Base-by-base conservation (phyloP, 2,329 filamentous ascomycete genomes). In the Camptophora hylomeconis region DNA sequence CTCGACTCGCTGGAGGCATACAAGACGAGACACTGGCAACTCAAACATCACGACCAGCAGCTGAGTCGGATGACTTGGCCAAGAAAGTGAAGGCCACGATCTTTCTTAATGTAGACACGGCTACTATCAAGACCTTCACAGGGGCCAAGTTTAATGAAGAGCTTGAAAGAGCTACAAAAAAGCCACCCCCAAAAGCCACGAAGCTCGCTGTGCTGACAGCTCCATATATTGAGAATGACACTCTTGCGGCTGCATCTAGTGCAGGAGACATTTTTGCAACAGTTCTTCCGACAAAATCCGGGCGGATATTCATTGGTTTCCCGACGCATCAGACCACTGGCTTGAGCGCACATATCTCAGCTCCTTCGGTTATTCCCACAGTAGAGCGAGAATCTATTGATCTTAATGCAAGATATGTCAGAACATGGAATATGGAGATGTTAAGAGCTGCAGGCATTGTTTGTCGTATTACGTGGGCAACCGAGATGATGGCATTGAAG, bases 381-480 rank as follows among this genome's bases (percentile, higher is more conserved):
- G 92, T 98, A 2, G 89, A 98, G 54, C 75, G 89, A 49, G 89
- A 98, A 51, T 89, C 83, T 30, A 93, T 98, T 33, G 89, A 98
- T 53, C 65, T 98, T 38, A 95, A 98, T 51, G 92, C 89, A 10
- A 74, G 86, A 32, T 93, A 84, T 65, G 87, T 98, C 10, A 77
- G 84, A 38, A 83, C 76, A 10, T 98, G 89, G 92, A 98, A 98
- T 46, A 67, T 82, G 13, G 89, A 95, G 50, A 81, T 98, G 65
- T 64, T 98, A 20, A 73, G 87, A 23, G 80, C 86, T 17, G 82
- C 87, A 11, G 89, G 89, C 21, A 84, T 98, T 41, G 76, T 92
- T 40, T 80, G 83, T 36, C 74, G 89, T 27, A 71, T 98, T 39
- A 81, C 84, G 1, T 98, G 92, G 57, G 66, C 75, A 7, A 77